Evolutionary conservation across 306 rosid genomes (phyloP).

Genomic region (Fragaria iinumae): DNA sequence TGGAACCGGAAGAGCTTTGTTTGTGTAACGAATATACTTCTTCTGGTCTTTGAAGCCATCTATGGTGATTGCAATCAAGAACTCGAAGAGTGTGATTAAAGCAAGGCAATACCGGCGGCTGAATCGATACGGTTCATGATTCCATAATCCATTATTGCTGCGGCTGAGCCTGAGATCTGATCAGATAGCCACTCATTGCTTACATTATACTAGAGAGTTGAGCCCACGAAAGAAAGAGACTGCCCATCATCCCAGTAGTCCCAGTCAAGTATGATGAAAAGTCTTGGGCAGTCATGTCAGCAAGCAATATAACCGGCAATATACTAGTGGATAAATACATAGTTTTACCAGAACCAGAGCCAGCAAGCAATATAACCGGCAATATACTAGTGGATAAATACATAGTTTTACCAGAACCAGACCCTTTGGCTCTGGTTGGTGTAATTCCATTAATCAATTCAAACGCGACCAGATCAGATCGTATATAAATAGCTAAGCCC

Average conservation of each 20-base stretch:
- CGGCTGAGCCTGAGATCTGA: neutral
- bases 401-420: neutral
- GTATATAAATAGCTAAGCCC: neutral
- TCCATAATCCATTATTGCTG: neutral
- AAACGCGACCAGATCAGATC: neutral
- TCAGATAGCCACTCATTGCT: neutral
- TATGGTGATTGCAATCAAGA: neutral
- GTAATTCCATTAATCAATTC: neutral
- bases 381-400: neutral
- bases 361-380: neutral
- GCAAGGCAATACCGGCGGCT: neutral
- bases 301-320: neutral
- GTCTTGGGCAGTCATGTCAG: conserved; percentile 16
- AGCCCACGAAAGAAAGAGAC: conserved; percentile 11
- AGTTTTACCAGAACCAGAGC: neutral
- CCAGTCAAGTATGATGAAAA: conserved; percentile 13
- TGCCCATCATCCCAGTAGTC: neutral
- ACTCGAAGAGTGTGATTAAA: neutral
- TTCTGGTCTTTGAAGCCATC: too few species aligned
- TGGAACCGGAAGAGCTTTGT: too few species aligned
- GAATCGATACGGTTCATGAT: neutral
- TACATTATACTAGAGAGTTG: neutral
- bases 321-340: neutral
- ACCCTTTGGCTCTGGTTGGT: neutral
- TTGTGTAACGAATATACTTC: too few species aligned